A percentile compares a stretch with the other conserved stretches of the same genome.
Conservation (phyloP, 2,329 filamentous ascomycete species). For the Massarina eburnea region DNA sequence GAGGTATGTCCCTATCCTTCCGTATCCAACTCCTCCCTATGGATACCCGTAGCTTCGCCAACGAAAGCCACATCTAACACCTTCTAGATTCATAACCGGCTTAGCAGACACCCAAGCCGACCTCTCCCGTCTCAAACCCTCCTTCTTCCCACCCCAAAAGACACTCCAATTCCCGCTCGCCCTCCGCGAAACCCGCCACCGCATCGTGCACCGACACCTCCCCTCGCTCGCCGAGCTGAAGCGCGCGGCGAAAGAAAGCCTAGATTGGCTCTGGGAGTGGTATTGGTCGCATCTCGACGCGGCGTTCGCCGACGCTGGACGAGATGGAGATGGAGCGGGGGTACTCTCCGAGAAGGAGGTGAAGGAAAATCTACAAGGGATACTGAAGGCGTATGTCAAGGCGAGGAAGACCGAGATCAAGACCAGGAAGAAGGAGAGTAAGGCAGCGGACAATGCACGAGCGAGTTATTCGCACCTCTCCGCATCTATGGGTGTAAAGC, state of each 20-base stretch:
- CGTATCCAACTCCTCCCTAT: background rate
- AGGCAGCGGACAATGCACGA: conserved; percentile 20
- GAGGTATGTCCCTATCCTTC: conserved; percentile 51
- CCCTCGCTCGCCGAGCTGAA: conserved; percentile 75
- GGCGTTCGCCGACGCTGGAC: conserved; percentile 16
- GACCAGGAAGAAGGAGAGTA: conserved; percentile 5
- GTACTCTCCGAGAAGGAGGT: conserved; percentile 8
- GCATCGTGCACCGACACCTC: conserved; percentile 86
- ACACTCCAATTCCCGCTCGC: conserved; percentile 53
- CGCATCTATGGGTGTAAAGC: conserved; percentile 2
- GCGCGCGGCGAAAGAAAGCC: conserved; percentile 66
- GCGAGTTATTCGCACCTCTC: conserved; percentile 18
- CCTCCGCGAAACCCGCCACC: conserved; percentile 88
- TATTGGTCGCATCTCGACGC: conserved; percentile 69
- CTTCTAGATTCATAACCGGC: conserved; percentile 73
- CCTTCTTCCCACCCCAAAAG: conserved; percentile 26
- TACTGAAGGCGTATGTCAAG: conserved; percentile 39
- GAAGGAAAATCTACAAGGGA: conserved; percentile 26
- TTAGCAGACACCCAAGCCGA: conserved; percentile 65
- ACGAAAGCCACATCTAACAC: conserved; percentile 3
- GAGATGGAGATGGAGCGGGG: background rate
- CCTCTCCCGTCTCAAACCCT: conserved; percentile 30
- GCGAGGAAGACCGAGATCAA: conserved; percentile 32
- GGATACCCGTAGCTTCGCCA: background rate
- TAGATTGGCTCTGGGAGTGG: conserved; percentile 85